A percentile compares a stretch with the other conserved stretches of the same genome.
phyloP scores from a whole-genome alignment of 2,329 filamentous ascomycete genomes.

The Trichoderma sp. region DNA sequence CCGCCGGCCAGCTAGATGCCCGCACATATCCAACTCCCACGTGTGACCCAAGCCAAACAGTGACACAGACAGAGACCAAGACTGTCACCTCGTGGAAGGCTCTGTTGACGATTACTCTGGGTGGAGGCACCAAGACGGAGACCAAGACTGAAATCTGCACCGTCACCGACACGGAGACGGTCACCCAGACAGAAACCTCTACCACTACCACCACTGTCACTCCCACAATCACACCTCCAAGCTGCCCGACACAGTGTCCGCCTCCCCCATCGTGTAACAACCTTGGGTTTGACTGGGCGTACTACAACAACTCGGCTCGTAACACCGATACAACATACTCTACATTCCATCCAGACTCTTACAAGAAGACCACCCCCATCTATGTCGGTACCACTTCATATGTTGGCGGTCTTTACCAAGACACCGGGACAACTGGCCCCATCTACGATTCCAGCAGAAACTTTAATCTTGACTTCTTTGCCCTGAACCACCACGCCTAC shows the following conservation, averaged over 20 bases:
- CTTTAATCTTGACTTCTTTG: slow-evolving; percentile 25
- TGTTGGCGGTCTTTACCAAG: not conserved
- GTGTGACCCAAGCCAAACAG: not conserved
- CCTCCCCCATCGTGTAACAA: not conserved
- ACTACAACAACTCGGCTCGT: not conserved
- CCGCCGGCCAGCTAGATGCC: not conserved
- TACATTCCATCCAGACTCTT: not conserved
- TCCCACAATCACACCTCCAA: not conserved
- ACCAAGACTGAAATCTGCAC: not conserved
- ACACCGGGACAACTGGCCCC: not conserved
- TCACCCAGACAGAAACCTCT: not conserved
- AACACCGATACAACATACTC: not conserved
- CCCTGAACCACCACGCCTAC: slow-evolving; percentile 29
- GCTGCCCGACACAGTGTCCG: not conserved
- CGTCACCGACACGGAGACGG: not conserved
- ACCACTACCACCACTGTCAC: not conserved
- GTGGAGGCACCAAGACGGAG: not conserved
- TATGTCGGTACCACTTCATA: slow-evolving; percentile 1
- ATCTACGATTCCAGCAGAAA: slow-evolving; percentile 1
- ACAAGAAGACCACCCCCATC: not conserved
- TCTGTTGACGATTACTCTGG: not conserved
- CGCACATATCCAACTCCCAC: not conserved
- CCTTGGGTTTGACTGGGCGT: not conserved
- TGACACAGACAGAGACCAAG: not conserved
- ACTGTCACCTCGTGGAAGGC: not conserved